A percentile compares a stretch with the other conserved stretches of the same genome.
Conservation (phyloP, 345 rosid species). For the Garcia nutans region DNA sequence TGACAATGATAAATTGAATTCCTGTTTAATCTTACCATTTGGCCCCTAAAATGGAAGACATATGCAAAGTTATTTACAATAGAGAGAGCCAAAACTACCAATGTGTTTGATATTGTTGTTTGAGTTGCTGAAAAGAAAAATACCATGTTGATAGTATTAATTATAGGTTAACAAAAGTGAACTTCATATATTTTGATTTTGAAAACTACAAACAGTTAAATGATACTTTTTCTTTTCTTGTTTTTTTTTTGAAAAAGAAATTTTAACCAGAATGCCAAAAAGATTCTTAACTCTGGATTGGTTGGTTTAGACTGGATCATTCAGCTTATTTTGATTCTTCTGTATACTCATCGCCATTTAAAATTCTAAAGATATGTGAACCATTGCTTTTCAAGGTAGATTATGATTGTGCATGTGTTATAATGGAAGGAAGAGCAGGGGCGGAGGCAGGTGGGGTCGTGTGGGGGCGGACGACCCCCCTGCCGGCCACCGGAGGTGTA, state of each 20-base stretch:
- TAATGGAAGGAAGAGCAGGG: neutral
- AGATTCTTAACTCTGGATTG: neutral
- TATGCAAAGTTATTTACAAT: neutral
- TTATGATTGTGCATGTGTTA: neutral
- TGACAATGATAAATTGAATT: neutral
- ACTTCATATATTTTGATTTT: too few relatives aligned
- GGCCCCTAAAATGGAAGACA: neutral
- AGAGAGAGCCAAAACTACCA: neutral
- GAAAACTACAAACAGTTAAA: too few relatives aligned
- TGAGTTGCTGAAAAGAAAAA: too few relatives aligned
- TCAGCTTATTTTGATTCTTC: neutral
- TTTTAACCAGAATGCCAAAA: too few relatives aligned
- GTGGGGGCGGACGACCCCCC: too few relatives aligned
- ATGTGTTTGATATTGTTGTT: too few relatives aligned
- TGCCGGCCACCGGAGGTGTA: too few relatives aligned
- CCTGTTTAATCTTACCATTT: neutral
- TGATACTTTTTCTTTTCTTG: too few relatives aligned
- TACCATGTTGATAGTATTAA: too few relatives aligned
- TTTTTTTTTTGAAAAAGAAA: too few relatives aligned
- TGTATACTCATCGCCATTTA: neutral
- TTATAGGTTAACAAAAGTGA: too few relatives aligned
- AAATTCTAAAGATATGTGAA: neutral
- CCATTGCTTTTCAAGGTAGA: neutral
- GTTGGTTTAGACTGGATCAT: neutral
- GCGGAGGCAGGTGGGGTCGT: too few relatives aligned